These are phyloP conservation scores for Hordeum pubiflorum DNA, from an alignment of 202 grass and related monocot species.

Conservation along the genomic window DNA sequence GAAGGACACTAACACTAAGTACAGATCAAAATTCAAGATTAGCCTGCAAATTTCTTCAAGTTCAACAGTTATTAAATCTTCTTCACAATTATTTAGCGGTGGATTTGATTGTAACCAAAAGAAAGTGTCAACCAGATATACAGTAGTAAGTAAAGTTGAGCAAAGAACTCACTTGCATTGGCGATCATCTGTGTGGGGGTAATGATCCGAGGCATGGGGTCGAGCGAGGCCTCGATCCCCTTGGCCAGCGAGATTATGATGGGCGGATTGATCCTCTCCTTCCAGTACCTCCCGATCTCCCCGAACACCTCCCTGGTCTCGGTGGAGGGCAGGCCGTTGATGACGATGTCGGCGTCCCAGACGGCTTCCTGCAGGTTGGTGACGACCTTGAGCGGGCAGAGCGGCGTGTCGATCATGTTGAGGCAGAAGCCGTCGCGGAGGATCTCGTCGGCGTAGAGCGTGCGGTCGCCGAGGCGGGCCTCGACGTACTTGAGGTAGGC, in stretches of 20 bases:
- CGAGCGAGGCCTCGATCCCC: conserved; percentile 76
- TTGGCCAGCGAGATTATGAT: conserved; percentile 81
- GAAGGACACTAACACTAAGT: not conserved
- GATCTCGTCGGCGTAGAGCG: conserved; percentile 78
- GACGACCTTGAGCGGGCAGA: conserved; percentile 92
- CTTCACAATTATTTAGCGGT: not conserved
- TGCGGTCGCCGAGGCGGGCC: conserved; percentile 70
- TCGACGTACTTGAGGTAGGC: conserved; percentile 94
- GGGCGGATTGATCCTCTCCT: conserved; percentile 61
- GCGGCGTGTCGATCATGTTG: conserved; percentile 93
- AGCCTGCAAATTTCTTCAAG: conserved; percentile 5
- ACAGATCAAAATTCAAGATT: not conserved
- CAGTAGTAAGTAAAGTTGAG: not conserved
- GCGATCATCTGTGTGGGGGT: conserved; percentile 94
- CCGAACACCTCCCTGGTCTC: conserved; percentile 82
- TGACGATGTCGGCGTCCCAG: conserved; percentile 86
- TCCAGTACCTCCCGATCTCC: conserved; percentile 77
- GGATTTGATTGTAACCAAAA: not conserved
- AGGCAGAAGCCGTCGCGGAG: conserved; percentile 80
- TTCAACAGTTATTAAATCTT: not conserved
- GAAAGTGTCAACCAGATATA: not conserved
- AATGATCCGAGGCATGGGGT: conserved; percentile 73
- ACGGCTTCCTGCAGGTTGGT: conserved; percentile 94
- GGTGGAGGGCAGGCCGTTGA: conserved; percentile 85
- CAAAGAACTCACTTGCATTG: conserved; percentile 59